Percentiles rank a stretch among this genome's conserved stretches.
phyloP scores from a whole-genome alignment of 2,329 filamentous ascomycete genomes.

The Xylaria sp. region DNA sequence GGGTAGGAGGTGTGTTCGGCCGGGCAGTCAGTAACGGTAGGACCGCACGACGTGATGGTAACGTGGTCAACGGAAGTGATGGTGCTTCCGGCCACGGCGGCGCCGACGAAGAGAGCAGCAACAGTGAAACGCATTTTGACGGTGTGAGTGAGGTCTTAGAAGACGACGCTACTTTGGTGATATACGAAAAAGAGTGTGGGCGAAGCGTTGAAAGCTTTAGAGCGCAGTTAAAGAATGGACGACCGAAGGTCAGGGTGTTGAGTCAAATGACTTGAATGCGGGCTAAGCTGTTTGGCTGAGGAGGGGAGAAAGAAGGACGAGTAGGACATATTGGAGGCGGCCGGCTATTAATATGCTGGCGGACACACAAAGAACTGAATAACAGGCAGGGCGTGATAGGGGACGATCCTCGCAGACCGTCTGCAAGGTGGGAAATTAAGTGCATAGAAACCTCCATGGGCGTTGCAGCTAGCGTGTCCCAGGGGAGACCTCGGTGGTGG shows the following conservation, averaged over 20 bases:
- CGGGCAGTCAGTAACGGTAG: conserved; percentile 66
- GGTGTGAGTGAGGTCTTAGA: conserved; percentile 36
- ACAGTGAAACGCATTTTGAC: conserved; percentile 66
- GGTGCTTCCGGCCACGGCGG: conserved; percentile 47
- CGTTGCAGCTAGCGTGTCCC: conserved; percentile 21
- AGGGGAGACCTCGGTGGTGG: conserved; percentile 19
- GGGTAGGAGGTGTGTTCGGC: conserved; percentile 45
- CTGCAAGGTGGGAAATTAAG: conserved; percentile 37
- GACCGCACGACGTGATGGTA: conserved; percentile 64
- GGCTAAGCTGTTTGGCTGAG: conserved; percentile 50
- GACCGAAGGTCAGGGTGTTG: conserved; percentile 55
- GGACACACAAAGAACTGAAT: conserved; percentile 32
- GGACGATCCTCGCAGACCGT: conserved; percentile 27
- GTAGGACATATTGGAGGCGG: conserved; percentile 37
- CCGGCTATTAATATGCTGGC: conserved; percentile 51
- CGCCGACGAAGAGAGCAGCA: conserved; percentile 54
- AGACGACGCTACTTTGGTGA: conserved; percentile 36
- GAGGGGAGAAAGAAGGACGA: conserved; percentile 37
- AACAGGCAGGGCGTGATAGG: conserved; percentile 23
- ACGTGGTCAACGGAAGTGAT: conserved; percentile 62
- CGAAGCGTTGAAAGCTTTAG: conserved; percentile 38
- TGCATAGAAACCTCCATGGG: conserved; percentile 27
- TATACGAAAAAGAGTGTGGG: conserved; percentile 38
- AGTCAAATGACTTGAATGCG: conserved; percentile 45
- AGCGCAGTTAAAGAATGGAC: conserved; percentile 54